A percentile compares a stretch with the other conserved stretches of the same genome.
Evolutionary conservation across 2,329 filamentous ascomycete species (phyloP).

Genomic region (Colletotrichum gloeosporioides): DNA sequence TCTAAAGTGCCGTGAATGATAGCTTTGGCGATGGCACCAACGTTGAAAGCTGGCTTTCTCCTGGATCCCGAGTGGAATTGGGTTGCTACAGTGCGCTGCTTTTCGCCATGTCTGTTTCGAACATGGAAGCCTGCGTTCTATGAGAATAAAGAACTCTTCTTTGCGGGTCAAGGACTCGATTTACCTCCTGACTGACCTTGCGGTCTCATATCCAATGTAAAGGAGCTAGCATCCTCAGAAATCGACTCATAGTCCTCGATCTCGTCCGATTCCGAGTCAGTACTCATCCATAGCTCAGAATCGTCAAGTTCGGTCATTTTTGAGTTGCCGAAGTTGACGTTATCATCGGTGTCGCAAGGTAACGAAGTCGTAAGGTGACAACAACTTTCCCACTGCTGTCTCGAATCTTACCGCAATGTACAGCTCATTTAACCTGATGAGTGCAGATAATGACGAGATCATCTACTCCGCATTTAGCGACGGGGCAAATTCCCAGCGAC

Average conservation of each 20-base stretch:
- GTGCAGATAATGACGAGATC: neutral
- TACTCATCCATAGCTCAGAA: neutral
- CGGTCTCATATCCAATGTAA: neutral
- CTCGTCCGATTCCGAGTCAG: neutral
- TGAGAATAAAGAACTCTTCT: neutral
- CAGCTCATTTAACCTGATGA: neutral
- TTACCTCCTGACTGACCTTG: neutral
- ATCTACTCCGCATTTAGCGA: neutral
- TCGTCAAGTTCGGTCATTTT: neutral
- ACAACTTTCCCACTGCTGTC: rapidly evolving
- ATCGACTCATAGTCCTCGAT: neutral
- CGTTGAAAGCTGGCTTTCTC: neutral
- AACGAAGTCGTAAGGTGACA: neutral
- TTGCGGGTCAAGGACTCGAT: neutral
- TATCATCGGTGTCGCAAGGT: neutral
- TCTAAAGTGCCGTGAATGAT: neutral
- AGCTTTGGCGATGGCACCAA: neutral
- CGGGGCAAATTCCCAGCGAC: neutral
- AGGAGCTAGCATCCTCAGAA: neutral
- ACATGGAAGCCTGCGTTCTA: neutral
- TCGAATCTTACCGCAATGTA: neutral
- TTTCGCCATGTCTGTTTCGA: neutral
- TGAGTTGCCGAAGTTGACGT: neutral
- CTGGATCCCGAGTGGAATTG: neutral
- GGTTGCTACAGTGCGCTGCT: neutral